Conservation (phyloP, 2,329 filamentous ascomycete species). For the Cladophialophora chaetospira region DNA sequence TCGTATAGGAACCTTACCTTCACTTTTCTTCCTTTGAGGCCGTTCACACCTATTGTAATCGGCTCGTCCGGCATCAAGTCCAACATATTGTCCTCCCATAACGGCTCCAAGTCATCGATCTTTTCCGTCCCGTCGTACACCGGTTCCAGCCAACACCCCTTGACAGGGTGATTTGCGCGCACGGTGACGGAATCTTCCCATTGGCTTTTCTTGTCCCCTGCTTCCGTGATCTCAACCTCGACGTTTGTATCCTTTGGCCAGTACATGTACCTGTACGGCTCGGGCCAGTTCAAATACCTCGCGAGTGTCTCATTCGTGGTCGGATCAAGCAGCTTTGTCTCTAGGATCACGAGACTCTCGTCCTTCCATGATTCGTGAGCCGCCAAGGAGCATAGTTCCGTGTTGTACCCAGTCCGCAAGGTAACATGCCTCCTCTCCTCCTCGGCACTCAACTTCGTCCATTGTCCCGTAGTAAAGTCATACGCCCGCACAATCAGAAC, state of each 20-base stretch:
- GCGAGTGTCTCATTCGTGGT: constrained; percentile 50
- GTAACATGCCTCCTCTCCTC: not conserved
- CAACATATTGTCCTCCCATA: constrained; percentile 52
- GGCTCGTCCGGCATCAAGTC: constrained; percentile 60
- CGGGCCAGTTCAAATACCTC: constrained; percentile 60
- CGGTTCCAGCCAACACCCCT: constrained; percentile 54
- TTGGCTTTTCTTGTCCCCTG: constrained; percentile 29
- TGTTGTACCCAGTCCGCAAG: constrained; percentile 8
- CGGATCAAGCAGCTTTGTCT: not conserved
- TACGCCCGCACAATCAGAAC: not conserved
- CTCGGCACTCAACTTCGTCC: not conserved
- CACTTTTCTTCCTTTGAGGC: constrained; percentile 23
- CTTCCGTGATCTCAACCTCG: constrained; percentile 37
- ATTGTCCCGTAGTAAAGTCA: not conserved
- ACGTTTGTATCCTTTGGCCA: constrained; percentile 38
- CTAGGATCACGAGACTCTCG: constrained; percentile 14
- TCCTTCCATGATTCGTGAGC: constrained; percentile 6
- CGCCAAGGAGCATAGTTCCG: constrained; percentile 3
- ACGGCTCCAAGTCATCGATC: constrained; percentile 49
- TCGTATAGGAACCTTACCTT: constrained; percentile 8
- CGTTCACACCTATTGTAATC: constrained; percentile 40
- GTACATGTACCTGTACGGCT: constrained; percentile 60
- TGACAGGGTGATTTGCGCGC: constrained; percentile 54
- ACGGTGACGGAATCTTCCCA: constrained; percentile 47
- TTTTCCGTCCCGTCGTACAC: constrained; percentile 33